Base-by-base conservation (phyloP, 495 filamentous ascomycete species). In the Chaetomium tenue region DNA sequence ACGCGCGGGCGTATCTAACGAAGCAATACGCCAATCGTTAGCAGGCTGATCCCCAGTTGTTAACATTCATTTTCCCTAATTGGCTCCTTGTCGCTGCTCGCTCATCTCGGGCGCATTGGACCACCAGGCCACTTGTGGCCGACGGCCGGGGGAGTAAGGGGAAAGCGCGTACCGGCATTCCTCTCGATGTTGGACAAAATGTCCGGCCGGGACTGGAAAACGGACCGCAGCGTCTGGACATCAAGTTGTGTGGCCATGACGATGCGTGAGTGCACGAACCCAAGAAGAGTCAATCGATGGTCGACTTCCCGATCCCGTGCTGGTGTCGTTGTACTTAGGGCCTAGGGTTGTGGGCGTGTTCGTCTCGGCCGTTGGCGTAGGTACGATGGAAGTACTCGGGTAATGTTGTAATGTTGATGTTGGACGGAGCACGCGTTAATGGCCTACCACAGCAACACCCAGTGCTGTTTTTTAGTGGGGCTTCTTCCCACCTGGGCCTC, bases 161-260 rank as follows among this genome's bases (percentile, higher is more conserved):
- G 15, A 40, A 25, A 8, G 56, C 18, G 64, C 73, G 63, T 70
- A 83, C 80, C 77, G 16, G 80, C 80, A 65, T 76, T 79, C 63
- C 77, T 68, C 52, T 71, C 68, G 61, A 83, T 82, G 54, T 73
- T 74, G 23, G 74, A 63, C 20, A 83, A 28, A 59, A 83, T 74
- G 59, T 83, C 80, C 22, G 78, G 78, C 46, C 80, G 74, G 40
- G 73, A 70, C 59, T 76, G 64, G 66, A 83, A 83, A 63, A 81
- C 79, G 20, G 70, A 68, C 26, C 70, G 74, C 62, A 83, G 68
- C 48, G 65, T 76, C 63, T 80, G 70, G 56, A 64, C 60, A 65
- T 83, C 76, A 46, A 83, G 76, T 59, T 67, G 71, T 59, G 71
- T 66, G 60, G 79, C 68, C 79, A 81, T 81, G 63, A 52, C 22